Base-by-base conservation (phyloP, 192 early-diverging fungal species). In the Geosiphon pyriformis region DNA sequence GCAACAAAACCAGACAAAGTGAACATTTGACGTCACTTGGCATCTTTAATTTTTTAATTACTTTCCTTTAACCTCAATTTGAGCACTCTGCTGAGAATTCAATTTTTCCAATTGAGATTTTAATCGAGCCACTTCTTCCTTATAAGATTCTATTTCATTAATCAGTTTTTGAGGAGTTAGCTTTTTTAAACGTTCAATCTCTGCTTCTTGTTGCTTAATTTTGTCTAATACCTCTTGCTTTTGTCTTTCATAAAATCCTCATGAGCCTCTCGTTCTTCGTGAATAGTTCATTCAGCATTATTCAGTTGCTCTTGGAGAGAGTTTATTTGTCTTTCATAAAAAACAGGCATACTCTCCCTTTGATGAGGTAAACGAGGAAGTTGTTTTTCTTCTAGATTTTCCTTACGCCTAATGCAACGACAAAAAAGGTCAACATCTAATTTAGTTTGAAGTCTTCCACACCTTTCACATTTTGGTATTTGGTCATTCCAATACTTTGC, bases 291-390 rank as follows among this genome's bases (percentile, higher is more conserved):
- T 42, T 42, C 37, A 6, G 6, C 37, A 42, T 42, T 6, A 4
- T 1, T 30, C 32, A 31, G 17, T 4, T 59, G 2, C 1, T 59
- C 56, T 4, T 26, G 56, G 12, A 59, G 32, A 30, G 4, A 7
- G 33, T 59, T 59, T 3, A 59, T 59, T 59, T 59, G 4, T 1
- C 56, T 25, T 59, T 59, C 56, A 4, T 59, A 59, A 30, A 10
- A 27, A 58, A 29, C 30, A 1, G 56, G 4, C 32, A 7, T 12
- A 12, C 56, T 59, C 15, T 42, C 37, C 26, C 26, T 25, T 23
- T 55, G n/a, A 31, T 59, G 30, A 31, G 56, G 56, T 22, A 59
- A 1, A 4, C 12, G 10, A 0, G 56, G 56, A 1, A 59, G 29
- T 31, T 31, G 0, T 59, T 59, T 59, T 25, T 59, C 56, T 30